Conservation (phyloP, 2,329 filamentous ascomycete genomes). For the Camillea tinctor region DNA sequence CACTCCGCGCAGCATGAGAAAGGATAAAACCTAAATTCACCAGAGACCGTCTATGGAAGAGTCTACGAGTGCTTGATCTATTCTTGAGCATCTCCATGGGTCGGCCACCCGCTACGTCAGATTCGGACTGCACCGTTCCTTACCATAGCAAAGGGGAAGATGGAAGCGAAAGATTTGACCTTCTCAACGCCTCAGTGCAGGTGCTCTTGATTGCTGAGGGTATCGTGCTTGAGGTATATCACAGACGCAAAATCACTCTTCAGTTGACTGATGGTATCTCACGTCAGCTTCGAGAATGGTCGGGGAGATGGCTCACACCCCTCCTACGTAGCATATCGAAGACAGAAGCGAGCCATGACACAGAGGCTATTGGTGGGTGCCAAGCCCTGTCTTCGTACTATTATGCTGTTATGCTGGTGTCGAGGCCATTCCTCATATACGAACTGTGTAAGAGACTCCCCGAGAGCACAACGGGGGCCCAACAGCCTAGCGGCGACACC, state of each 20-base stretch:
- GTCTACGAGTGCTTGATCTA: constrained; percentile 50
- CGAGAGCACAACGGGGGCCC: constrained; percentile 26
- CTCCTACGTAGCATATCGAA: constrained; percentile 40
- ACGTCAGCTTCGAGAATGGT: constrained; percentile 52
- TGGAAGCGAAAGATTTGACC: constrained; percentile 41
- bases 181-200: constrained; percentile 52
- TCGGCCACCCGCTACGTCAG: constrained; percentile 51
- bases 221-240: constrained; percentile 53
- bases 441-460: constrained; percentile 48
- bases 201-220: constrained; percentile 51
- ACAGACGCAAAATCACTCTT: constrained; percentile 50
- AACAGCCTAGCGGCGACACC: constrained; percentile 22
- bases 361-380: constrained; percentile 45
- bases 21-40: neutral
- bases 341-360: constrained; percentile 23
- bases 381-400: constrained; percentile 54
- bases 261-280: constrained; percentile 55
- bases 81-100: constrained; percentile 56
- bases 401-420: constrained; percentile 57
- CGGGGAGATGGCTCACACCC: constrained; percentile 44
- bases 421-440: constrained; percentile 56
- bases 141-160: constrained; percentile 39
- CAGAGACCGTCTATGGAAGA: constrained; percentile 52
- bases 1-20: neutral
- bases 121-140: constrained; percentile 53